Conservation (phyloP, 805 yeast genomes). For the Kuraishia borneana region DNA sequence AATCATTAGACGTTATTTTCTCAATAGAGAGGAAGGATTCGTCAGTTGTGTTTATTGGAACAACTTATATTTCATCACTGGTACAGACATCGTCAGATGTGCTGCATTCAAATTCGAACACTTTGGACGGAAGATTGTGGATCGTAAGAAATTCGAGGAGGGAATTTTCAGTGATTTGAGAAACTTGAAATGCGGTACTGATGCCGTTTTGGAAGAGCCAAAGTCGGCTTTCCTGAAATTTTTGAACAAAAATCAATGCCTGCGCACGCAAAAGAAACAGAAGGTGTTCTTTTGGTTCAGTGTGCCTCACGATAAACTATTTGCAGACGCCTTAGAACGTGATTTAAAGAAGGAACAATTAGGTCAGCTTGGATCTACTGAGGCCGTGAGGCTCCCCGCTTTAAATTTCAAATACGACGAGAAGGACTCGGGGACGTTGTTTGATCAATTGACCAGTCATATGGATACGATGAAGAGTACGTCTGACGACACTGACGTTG, state of each 20-base stretch:
- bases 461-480: slow-evolving; percentile 2
- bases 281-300: slow-evolving; percentile 95
- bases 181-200: slow-evolving; percentile 72
- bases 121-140: slow-evolving; percentile 76
- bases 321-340: slow-evolving; percentile 88
- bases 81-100: slow-evolving; percentile 92
- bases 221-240: slow-evolving; percentile 77
- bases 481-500: slow-evolving; percentile 4
- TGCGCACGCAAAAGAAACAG: slow-evolving; percentile 92
- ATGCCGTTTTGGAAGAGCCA: slow-evolving; percentile 82
- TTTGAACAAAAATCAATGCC: slow-evolving; percentile 73
- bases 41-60: slow-evolving; percentile 93
- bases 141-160: slow-evolving; percentile 92
- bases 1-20: slow-evolving; percentile 71
- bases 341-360: slow-evolving; percentile 71
- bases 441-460: slow-evolving; percentile 35
- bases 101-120: slow-evolving; percentile 80
- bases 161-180: slow-evolving; percentile 90
- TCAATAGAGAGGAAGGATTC: slow-evolving; percentile 84
- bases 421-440: slow-evolving; percentile 28
- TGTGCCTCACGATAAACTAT: slow-evolving; percentile 86
- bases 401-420: slow-evolving; percentile 56
- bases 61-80: slow-evolving; percentile 80
- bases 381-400: slow-evolving; percentile 69
- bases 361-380: slow-evolving; percentile 59